Conservation (phyloP, 257 asterid genomes). For the Solanum ahanhuiri region DNA sequence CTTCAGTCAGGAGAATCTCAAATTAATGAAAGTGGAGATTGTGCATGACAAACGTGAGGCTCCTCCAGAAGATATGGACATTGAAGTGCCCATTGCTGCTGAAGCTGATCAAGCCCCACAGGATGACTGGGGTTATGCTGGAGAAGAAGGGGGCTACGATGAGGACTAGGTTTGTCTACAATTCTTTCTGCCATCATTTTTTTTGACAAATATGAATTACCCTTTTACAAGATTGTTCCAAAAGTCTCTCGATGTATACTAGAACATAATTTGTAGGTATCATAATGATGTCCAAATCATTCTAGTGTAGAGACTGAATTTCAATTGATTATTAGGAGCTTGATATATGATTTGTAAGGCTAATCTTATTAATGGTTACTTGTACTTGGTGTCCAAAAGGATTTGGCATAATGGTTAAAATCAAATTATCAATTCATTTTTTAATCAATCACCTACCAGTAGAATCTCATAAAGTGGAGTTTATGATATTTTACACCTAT, state of each 20-base stretch:
- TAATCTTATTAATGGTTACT: not conserved
- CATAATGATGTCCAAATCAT: not conserved
- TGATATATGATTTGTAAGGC: not conserved
- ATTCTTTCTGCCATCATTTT: not conserved
- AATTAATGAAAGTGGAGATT: constrained; percentile 26
- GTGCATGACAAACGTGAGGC: constrained; percentile 10
- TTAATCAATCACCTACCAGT: not conserved
- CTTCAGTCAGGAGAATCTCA: constrained; percentile 46
- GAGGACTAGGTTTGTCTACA: constrained; percentile 28
- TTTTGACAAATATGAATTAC: not conserved
- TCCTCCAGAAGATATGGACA: constrained; percentile 30
- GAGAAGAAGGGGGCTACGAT: constrained; percentile 42
- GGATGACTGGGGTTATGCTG: constrained; percentile 49
- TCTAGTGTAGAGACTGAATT: not conserved
- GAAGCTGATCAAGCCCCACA: constrained; percentile 22
- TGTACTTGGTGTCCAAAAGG: not conserved
- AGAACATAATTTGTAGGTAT: not conserved
- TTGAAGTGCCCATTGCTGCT: constrained; percentile 10
- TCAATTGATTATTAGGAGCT: not conserved
- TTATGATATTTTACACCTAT: not conserved
- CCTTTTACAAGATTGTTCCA: not conserved
- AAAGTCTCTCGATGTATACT: not conserved
- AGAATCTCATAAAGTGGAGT: not conserved
- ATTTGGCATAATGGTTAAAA: not conserved
- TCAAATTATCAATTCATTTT: not conserved